Percentiles rank a stretch among this genome's conserved stretches.
These are phyloP conservation scores for Oryza rufipogon DNA, from an alignment of 176 grass and related monocot genomes.

Conservation along the genomic window DNA sequence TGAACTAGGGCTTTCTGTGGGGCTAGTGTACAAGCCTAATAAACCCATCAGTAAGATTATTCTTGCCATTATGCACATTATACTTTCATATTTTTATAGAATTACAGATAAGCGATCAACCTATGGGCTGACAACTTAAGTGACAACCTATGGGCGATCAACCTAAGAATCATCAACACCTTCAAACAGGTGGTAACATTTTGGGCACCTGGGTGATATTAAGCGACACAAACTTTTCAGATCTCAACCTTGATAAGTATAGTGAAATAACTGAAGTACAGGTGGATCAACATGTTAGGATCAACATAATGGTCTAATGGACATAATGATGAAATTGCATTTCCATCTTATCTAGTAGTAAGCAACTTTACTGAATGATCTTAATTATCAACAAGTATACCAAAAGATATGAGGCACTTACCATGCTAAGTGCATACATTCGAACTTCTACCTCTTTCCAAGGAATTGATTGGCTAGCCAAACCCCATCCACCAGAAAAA, in stretches of 20 bases:
- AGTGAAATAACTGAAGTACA: neutral
- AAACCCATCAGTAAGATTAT: conserved; percentile 17
- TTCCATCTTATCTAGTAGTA: conserved; percentile 17
- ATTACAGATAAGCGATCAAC: neutral
- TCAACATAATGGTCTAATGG: conserved; percentile 30
- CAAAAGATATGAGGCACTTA: conserved; percentile 44
- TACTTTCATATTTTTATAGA: neutral
- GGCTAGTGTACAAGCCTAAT: neutral
- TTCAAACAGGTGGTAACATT: conserved; percentile 11
- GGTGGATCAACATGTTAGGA: neutral
- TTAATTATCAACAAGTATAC: conserved; percentile 11
- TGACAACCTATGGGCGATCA: too few relatives aligned
- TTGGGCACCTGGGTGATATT: conserved; percentile 9
- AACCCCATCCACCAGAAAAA: conserved; percentile 65
- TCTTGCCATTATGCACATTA: conserved; percentile 5
- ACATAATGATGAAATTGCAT: conserved; percentile 24
- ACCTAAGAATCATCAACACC: neutral
- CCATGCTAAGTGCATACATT: conserved; percentile 91
- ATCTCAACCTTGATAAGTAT: conserved; percentile 1
- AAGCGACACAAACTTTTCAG: neutral
- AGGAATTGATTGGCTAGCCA: conserved; percentile 67
- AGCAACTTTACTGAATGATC: neutral
- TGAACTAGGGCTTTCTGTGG: neutral
- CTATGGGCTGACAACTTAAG: conserved; percentile 8
- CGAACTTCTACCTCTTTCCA: conserved; percentile 90